Evolutionary conservation across 2,329 filamentous ascomycete species (phyloP).

Genomic region (Plenodomus biglobosus): DNA sequence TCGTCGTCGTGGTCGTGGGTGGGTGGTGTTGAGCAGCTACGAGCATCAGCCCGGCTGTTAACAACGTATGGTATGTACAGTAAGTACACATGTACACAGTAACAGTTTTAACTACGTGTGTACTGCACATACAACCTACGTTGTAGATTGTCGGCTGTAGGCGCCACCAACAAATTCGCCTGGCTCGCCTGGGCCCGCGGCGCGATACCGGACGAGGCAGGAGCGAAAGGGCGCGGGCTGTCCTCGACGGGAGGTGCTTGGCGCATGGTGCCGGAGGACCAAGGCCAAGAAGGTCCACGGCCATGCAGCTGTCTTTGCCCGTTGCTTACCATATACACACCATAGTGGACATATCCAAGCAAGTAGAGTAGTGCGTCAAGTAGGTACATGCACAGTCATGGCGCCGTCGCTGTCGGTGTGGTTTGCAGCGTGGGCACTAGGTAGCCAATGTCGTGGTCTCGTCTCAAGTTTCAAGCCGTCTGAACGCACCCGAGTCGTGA

Average conservation of each 20-base stretch:
- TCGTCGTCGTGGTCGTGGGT: background rate
- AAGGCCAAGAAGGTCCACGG: no score
- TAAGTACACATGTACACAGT: no score
- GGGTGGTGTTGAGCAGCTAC: background rate
- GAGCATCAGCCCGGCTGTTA: no score
- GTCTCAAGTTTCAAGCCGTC: background rate
- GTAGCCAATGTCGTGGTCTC: background rate
- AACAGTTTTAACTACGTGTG: no score
- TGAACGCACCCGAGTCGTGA: background rate
- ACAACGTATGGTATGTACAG: no score
- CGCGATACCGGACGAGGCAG: constrained; percentile 19
- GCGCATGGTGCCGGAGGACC: background rate
- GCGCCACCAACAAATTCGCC: constrained; percentile 13
- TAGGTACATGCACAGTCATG: background rate
- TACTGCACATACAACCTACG: no score
- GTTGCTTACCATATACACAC: no score
- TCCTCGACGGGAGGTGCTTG: constrained; percentile 5
- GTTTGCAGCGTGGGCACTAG: background rate
- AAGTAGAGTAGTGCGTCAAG: background rate
- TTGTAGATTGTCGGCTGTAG: constrained; percentile 4
- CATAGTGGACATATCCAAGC: no score
- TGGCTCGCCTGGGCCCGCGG: constrained; percentile 13
- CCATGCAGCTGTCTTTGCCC: no score
- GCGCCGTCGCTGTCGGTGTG: background rate
- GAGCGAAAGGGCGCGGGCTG: constrained; percentile 9